These are phyloP conservation scores for Somion occarium DNA, from an alignment of 1,284 basidiomycete species.

Conservation along the genomic window DNA sequence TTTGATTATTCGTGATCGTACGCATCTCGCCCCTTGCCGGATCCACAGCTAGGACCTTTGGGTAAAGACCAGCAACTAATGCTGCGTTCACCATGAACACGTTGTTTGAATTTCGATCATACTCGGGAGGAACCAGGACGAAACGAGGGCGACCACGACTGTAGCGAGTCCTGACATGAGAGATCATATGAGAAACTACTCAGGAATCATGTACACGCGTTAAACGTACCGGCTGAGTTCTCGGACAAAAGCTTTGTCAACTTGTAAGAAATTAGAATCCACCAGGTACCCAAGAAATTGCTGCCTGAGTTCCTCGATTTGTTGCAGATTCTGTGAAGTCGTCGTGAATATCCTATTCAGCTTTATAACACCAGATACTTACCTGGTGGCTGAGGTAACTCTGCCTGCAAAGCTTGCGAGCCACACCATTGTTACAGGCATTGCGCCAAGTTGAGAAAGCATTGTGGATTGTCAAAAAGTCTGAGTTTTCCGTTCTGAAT, in stretches of 20 bases:
- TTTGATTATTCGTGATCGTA: constrained; percentile 87
- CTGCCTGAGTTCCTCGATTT: constrained; percentile 95
- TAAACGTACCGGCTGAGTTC: constrained; percentile 77
- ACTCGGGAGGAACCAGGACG: constrained; percentile 67
- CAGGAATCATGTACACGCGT: constrained; percentile 31
- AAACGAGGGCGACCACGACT: constrained; percentile 73
- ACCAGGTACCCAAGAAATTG: constrained; percentile 89
- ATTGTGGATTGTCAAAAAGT: constrained; percentile 92
- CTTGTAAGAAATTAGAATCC: constrained; percentile 83
- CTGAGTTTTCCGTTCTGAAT: constrained; percentile 92
- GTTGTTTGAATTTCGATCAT: constrained; percentile 69
- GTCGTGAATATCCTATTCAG: background rate
- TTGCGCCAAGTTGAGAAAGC: constrained; percentile 88
- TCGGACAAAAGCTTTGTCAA: constrained; percentile 59
- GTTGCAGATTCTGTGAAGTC: constrained; percentile 75
- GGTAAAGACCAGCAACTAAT: constrained; percentile 85
- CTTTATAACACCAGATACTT: constrained; percentile 9
- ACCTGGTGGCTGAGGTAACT: constrained; percentile 89
- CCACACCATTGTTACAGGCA: constrained; percentile 48
- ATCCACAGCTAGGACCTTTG: constrained; percentile 83
- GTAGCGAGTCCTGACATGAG: constrained; percentile 64
- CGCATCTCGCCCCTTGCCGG: constrained; percentile 49
- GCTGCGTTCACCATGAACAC: constrained; percentile 75
- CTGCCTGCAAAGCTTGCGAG: constrained; percentile 75
- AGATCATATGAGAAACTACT: background rate